Percentiles rank a stretch among this genome's conserved stretches.
phyloP scores from a whole-genome alignment of 2,329 filamentous ascomycete genomes.

The Drechslerella dactyloides region DNA sequence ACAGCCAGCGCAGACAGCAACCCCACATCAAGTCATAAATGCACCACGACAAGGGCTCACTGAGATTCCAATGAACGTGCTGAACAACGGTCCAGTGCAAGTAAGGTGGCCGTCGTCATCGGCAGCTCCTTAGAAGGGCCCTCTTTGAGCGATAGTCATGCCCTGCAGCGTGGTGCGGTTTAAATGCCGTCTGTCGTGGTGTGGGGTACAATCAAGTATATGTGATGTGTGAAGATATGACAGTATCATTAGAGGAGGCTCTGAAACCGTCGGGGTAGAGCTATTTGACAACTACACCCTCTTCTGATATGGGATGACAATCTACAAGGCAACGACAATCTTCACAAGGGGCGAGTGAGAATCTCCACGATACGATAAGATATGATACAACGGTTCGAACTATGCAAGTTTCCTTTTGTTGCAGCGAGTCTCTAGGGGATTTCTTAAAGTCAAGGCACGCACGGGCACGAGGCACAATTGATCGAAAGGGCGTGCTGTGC shows the following conservation, averaged over 20 bases:
- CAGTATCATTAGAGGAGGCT: constrained; percentile 19
- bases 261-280: constrained; percentile 5
- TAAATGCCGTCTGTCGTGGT: constrained; percentile 1
- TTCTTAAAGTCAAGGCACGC: background rate
- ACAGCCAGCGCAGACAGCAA: constrained; percentile 8
- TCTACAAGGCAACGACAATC: no score
- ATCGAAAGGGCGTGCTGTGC: no score
- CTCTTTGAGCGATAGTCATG: constrained; percentile 8
- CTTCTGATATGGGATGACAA: constrained; percentile 1
- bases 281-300: constrained; percentile 3
- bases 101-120: constrained; percentile 13
- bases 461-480: no score
- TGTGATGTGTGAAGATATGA: constrained; percentile 1
- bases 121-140: constrained; percentile 13
- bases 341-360: no score
- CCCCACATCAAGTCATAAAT: background rate
- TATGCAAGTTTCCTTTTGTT: no score
- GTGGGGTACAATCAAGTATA: constrained; percentile 12
- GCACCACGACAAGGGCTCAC: constrained; percentile 12
- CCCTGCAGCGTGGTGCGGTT: constrained; percentile 5
- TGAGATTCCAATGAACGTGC: constrained; percentile 14
- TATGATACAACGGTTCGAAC: no score
- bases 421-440: background rate
- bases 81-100: constrained; percentile 9
- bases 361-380: no score